These are phyloP conservation scores for Chlamydomonas schloesseri DNA, from an alignment of 139 green algal species.

Conservation along the genomic window DNA sequence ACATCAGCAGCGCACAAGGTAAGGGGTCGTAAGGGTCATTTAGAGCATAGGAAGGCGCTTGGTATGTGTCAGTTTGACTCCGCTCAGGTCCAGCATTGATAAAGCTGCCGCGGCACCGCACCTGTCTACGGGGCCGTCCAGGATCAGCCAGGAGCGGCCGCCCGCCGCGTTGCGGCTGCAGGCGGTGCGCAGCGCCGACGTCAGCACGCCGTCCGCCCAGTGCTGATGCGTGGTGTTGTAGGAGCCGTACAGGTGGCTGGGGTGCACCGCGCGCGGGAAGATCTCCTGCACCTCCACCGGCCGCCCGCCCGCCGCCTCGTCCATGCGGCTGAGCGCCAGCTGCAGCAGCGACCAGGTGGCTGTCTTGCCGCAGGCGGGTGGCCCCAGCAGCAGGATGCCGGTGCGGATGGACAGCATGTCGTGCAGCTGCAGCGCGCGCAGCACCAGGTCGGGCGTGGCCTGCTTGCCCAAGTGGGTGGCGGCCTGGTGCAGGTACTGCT, in stretches of 20 bases:
- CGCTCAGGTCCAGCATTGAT: too few species aligned
- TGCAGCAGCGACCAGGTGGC: conserved; percentile 54
- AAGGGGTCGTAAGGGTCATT: too few species aligned
- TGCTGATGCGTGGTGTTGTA: conserved; percentile 74
- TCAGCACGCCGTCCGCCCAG: conserved; percentile 81
- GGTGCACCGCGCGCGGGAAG: conserved; percentile 62
- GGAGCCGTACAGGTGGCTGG: conserved; percentile 77
- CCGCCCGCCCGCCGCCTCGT: conserved; percentile 31
- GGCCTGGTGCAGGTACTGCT: conserved; percentile 18
- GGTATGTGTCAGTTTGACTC: too few species aligned
- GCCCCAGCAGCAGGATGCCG: conserved; percentile 73
- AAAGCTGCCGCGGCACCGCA: too few species aligned
- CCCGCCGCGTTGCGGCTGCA: conserved; percentile 38
- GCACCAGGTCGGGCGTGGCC: conserved; percentile 43
- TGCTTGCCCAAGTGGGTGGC: neutral
- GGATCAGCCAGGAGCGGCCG: conserved; percentile 55
- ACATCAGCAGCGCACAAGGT: too few species aligned
- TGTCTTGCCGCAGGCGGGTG: conserved; percentile 70
- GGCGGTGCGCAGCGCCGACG: conserved; percentile 56
- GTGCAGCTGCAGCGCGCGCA: conserved; percentile 45
- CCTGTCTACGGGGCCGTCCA: conserved; percentile 72
- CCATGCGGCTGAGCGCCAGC: conserved; percentile 55
- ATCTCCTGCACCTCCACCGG: conserved; percentile 28
- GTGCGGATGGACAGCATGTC: conserved; percentile 66
- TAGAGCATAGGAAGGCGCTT: too few species aligned